Conservation (phyloP, 345 rosid species). For the Syzygium aromaticum region DNA sequence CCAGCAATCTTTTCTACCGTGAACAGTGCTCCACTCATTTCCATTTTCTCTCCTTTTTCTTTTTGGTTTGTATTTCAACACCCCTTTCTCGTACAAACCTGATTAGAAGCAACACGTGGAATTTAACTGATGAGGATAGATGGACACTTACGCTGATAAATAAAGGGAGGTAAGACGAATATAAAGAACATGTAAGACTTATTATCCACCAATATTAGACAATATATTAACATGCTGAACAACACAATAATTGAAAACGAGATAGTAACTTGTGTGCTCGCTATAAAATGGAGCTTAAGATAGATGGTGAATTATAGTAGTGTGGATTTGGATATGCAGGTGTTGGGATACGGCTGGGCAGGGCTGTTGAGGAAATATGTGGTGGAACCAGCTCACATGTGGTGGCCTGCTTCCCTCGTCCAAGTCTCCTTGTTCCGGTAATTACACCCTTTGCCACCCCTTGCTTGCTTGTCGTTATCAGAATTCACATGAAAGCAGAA, state of each 20-base stretch:
- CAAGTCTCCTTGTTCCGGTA: constrained; percentile 88
- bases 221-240: too few relatives aligned
- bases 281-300: not conserved
- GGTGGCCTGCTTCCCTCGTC: constrained; percentile 89
- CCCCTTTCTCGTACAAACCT: too few relatives aligned
- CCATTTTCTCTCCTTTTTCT: not conserved
- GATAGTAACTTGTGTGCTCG: not conserved
- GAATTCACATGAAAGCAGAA: not conserved
- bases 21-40: not conserved
- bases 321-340: constrained; percentile 24
- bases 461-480: not conserved
- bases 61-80: too few relatives aligned
- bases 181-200: too few relatives aligned
- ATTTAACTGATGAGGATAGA: too few relatives aligned
- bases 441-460: not conserved
- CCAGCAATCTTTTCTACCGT: not conserved
- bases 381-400: constrained; percentile 96
- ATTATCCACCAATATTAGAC: too few relatives aligned
- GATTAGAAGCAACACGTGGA: too few relatives aligned
- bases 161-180: too few relatives aligned
- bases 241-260: not conserved
- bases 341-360: constrained; percentile 92
- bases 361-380: constrained; percentile 81
- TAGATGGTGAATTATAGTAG: too few relatives aligned
- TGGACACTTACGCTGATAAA: too few relatives aligned